phyloP scores from a whole-genome alignment of 805 yeast genomes.

The Candida maltosa region DNA sequence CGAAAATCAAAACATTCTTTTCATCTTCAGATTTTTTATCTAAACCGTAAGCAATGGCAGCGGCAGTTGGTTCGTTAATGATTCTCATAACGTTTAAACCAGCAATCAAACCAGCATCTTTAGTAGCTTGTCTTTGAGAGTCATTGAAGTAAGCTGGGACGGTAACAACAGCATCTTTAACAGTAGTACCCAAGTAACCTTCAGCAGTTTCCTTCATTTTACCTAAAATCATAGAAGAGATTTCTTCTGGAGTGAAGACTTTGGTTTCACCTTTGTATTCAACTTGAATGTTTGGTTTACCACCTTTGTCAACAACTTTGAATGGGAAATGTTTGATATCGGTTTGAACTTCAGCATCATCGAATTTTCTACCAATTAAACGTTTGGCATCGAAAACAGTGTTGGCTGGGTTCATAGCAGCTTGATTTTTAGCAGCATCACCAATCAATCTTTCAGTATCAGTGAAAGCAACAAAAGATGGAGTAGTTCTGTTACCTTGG shows the following conservation, averaged over 20 bases:
- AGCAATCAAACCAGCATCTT: slow-evolving; percentile 96
- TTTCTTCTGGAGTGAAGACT: slow-evolving; percentile 91
- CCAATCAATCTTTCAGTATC: slow-evolving; percentile 92
- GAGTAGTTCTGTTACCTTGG: slow-evolving; percentile 98
- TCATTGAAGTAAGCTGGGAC: slow-evolving; percentile 98
- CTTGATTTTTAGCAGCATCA: slow-evolving; percentile 98
- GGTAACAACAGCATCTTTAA: slow-evolving; percentile 87
- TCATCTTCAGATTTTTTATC: slow-evolving; percentile 60
- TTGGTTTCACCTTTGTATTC: slow-evolving; percentile 86
- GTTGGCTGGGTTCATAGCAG: slow-evolving; percentile 90
- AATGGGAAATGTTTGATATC: slow-evolving; percentile 71
- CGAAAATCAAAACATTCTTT: slow-evolving; percentile 53
- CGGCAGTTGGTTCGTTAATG: slow-evolving; percentile 90
- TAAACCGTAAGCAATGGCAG: slow-evolving; percentile 65
- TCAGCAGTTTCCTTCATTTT: slow-evolving; percentile 94
- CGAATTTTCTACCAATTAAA: slow-evolving; percentile 86
- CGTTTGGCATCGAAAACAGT: slow-evolving; percentile 93
- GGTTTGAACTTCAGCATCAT: slow-evolving; percentile 73
- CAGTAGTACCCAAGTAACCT: slow-evolving; percentile 58
- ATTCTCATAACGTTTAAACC: slow-evolving; percentile 93
- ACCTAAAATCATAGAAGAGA: slow-evolving; percentile 86
- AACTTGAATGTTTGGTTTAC: slow-evolving; percentile 80
- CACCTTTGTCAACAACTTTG: slow-evolving; percentile 70
- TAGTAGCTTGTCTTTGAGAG: slow-evolving; percentile 97
- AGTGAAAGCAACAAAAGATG: slow-evolving; percentile 94